Conservation (phyloP, 177 flowering plant species). For the Vitis hybrid region DNA sequence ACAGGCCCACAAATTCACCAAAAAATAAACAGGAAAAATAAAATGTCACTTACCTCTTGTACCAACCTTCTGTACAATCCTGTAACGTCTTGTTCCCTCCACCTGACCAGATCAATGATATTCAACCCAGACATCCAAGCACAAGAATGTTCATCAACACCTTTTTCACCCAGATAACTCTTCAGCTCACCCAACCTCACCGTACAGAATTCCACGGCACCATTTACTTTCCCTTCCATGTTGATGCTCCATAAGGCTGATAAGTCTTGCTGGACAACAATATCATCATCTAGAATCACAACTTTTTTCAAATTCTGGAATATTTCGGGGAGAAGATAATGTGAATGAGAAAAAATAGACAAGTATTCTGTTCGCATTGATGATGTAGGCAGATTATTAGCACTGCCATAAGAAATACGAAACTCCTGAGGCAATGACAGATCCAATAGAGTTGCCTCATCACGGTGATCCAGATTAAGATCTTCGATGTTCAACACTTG, state of each 20-base stretch:
- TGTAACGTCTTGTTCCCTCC: conserved; percentile 74
- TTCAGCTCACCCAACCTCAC: conserved; percentile 63
- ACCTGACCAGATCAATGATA: conserved; percentile 68
- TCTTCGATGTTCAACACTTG: conserved; percentile 79
- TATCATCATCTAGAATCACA: conserved; percentile 84
- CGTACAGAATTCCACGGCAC: conserved; percentile 63
- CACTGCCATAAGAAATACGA: conserved; percentile 60
- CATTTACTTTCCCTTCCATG: conserved; percentile 84
- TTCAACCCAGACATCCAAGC: conserved; percentile 95
- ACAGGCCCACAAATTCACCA: not conserved
- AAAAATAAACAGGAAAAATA: not conserved
- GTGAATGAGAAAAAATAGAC: conserved; percentile 71
- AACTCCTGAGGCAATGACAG: conserved; percentile 67
- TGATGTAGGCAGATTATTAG: conserved; percentile 20
- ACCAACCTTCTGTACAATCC: conserved; percentile 43
- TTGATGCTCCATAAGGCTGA: conserved; percentile 74
- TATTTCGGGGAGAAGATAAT: conserved; percentile 76
- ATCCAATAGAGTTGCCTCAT: conserved; percentile 20
- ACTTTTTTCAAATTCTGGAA: conserved; percentile 63
- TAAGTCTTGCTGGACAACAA: conserved; percentile 78
- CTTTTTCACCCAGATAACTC: conserved; percentile 40
- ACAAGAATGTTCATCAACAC: conserved; percentile 48
- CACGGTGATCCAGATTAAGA: conserved; percentile 31
- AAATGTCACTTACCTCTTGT: conserved; percentile 46
- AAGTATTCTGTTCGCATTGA: conserved; percentile 55